Conservation (phyloP, 2,329 filamentous ascomycete genomes). For the Cercospora nicotianae region DNA sequence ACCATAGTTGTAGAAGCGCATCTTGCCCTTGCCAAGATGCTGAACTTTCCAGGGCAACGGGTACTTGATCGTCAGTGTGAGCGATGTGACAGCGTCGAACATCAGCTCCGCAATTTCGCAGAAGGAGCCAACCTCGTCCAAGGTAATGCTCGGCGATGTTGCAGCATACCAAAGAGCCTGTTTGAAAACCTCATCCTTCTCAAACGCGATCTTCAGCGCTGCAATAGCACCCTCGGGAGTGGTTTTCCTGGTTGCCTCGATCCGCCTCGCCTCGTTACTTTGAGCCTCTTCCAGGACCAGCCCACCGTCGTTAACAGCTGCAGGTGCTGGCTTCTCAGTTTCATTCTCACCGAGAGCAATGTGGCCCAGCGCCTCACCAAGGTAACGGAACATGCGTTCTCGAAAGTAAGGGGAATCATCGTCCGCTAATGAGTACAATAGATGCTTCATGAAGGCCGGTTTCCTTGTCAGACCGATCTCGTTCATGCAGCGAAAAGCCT, state of each 20-base stretch:
- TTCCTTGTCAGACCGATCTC: constrained; percentile 56
- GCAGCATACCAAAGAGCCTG: constrained; percentile 59
- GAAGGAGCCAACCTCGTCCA: constrained; percentile 57
- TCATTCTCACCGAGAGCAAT: constrained; percentile 58
- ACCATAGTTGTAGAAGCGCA: constrained; percentile 37
- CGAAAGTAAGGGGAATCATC: constrained; percentile 61
- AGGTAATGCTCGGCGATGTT: constrained; percentile 50
- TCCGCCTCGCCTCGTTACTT: constrained; percentile 52
- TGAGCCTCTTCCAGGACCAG: constrained; percentile 61
- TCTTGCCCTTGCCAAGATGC: constrained; percentile 53
- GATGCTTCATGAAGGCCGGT: constrained; percentile 55
- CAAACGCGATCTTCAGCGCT: constrained; percentile 57
- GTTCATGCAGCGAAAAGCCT: constrained; percentile 60
- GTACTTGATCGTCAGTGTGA: constrained; percentile 53
- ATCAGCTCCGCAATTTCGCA: constrained; percentile 59
- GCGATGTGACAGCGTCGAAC: constrained; percentile 54
- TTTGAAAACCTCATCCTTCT: constrained; percentile 51
- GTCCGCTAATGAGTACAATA: constrained; percentile 57
- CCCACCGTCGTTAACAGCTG: constrained; percentile 41
- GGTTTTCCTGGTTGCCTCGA: constrained; percentile 54
- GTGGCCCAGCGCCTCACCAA: constrained; percentile 58
- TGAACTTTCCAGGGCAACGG: constrained; percentile 59
- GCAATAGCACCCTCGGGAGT: constrained; percentile 60
- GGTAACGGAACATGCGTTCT: constrained; percentile 52
- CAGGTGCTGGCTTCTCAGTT: constrained; percentile 34